Evolutionary conservation across 208 protist genomes (phyloP), one percentile per base, ranked within the genome.

Genomic region (Trypanosoma boissoni): DNA sequence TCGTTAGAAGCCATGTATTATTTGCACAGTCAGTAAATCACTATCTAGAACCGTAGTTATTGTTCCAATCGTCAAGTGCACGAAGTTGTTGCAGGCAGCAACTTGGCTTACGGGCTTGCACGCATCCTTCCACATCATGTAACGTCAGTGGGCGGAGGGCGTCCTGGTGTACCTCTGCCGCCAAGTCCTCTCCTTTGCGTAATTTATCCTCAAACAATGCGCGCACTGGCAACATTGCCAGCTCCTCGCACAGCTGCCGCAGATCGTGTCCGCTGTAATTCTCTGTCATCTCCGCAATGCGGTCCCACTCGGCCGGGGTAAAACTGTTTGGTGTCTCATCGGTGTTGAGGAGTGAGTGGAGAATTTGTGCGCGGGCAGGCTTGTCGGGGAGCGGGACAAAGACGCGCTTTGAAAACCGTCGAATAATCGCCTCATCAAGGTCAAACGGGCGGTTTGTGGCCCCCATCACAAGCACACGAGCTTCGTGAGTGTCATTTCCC

Each of bases 361-460:
- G n/a, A 41, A 92, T 65, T 5, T 37, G 58, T 18, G 58, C 50
- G 36, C 83, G 75, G 12, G 68, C 65, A 8, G 34, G 44, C 0
- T 41, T 8, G 10, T 79, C 68, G 14, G 93, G 91, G 12, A 97
- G 64, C 4, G 72, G 70, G 0, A 97, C 80, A 71, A 89, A 94
- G n/a, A 97, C 64, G 8, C 88, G 64, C 31, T 86, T 86, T 43
- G 93, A 87, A 54, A 97, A 92, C 2, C 94, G 79, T 1, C 94
- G 83, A 32, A 79, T 75, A 36, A 94, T 64, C 21, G 94, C 94
- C 12, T 74, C 55, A 58, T 97, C 94, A n/a, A 97, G 67, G 36
- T 96, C 88, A 80, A 87, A 95, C 37, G 94, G 94, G 39, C 90
- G 59, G 58, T 97, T 97, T 20, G 89, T 96, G 2, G 94, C 94